Base-by-base conservation (phyloP, 139 green algal species). In the Chlorella ohadii region DNA sequence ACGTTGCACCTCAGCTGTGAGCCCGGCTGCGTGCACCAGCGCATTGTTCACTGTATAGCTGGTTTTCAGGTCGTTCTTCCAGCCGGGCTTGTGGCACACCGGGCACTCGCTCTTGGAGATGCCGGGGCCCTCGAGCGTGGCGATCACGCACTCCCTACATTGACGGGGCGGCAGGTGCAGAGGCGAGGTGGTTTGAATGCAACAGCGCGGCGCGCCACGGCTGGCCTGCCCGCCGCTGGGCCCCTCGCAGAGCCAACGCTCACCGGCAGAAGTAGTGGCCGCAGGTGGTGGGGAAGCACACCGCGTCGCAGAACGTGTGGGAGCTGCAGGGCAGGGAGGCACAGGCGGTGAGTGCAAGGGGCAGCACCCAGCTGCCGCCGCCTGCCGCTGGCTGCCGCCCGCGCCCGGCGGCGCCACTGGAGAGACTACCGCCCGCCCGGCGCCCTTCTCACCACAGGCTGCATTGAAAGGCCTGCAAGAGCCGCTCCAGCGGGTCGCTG, bases 71-170 rank as follows among this genome's bases (percentile, higher is more conserved):
- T 95, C 87, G 4, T 90, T 89, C 71, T 95, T 95, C 92, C 92
- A 95, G 55, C 67, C 86, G 20, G 92, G 92, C 68, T 86, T 68
- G 4, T 59, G 34, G 86, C 92, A 95, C 19, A 33, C 68, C 0
- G 91, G 91, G 86, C 92, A 95, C 72, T 91, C 71, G 3, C 91
- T 94, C 68, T 88, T 88, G 44, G 59, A 88, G 68, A 95, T 93
- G 63, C 92, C 92, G 16, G 86, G 85, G 6, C 92, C 92, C 57
- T 95, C 92, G 16, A 95, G 67, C 3, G 85, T 91, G 2, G 59
- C 72, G 1, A 91, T 85, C 2, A 94, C 90, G 83, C 92, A 95
- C 2, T 84, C 83, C 11, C 91, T 92, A 88, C 77, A 73, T 6
- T 2, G 28, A 76, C 1, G 47, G 57, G 22, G 27, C 0, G 34